A percentile compares a stretch with the other conserved stretches of the same genome.
phyloP scores from a whole-genome alignment of 805 yeast genomes.

The Saturnispora quitensis region DNA sequence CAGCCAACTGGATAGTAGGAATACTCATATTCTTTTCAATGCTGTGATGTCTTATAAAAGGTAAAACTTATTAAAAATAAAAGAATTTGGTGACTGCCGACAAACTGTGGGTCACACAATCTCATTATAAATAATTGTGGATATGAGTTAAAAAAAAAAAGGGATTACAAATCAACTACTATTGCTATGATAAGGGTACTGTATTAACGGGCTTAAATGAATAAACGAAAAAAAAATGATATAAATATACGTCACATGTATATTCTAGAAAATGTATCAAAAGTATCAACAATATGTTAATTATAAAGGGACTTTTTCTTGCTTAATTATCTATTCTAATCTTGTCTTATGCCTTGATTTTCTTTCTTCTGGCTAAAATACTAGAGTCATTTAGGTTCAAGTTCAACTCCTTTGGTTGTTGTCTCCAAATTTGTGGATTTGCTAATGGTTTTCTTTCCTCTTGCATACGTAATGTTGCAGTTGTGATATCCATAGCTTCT shows the following conservation, averaged over 20 bases:
- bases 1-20: background rate
- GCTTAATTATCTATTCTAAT: background rate
- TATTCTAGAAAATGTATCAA: background rate
- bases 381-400: constrained; percentile 45
- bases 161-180: background rate
- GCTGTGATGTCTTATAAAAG: background rate
- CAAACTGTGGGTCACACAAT: background rate
- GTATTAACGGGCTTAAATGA: background rate
- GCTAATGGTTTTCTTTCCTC: constrained; percentile 33
- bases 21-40: background rate
- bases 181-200: background rate
- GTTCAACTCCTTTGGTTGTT: constrained; percentile 28
- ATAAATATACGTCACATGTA: background rate
- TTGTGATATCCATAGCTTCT: constrained; percentile 51
- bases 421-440: background rate
- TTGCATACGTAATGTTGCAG: constrained; percentile 43
- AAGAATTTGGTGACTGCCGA: background rate
- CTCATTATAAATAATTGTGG: background rate
- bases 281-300: background rate
- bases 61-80: background rate
- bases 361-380: constrained; percentile 37
- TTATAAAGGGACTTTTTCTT: background rate
- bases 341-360: background rate
- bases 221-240: too few species aligned
- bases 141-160: background rate